These are phyloP conservation scores for Elsinoe ampelina DNA, from an alignment of 2,329 filamentous ascomycete genomes.

Conservation along the genomic window DNA sequence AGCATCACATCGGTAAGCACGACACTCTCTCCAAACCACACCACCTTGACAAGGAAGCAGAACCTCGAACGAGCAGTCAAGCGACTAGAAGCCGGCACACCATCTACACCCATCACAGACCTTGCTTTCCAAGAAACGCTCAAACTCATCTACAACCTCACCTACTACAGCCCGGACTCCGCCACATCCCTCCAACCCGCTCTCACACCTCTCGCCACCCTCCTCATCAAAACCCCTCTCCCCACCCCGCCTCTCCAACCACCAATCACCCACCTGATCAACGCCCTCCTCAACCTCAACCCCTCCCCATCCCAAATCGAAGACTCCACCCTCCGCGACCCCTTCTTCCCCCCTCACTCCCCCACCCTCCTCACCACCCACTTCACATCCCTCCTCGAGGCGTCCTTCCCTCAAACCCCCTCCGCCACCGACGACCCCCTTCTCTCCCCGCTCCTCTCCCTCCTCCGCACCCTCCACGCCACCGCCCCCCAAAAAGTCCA, in stretches of 20 bases:
- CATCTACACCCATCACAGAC: conserved; percentile 51
- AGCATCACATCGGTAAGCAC: conserved; percentile 47
- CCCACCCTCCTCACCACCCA: conserved; percentile 52
- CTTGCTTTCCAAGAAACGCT: conserved; percentile 76
- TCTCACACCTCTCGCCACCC: conserved; percentile 59
- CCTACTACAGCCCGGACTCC: conserved; percentile 60
- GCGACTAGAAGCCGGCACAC: not conserved
- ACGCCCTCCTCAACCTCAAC: conserved; percentile 72
- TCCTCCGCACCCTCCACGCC: conserved; percentile 58
- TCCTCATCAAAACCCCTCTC: conserved; percentile 55
- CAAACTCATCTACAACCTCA: conserved; percentile 84
- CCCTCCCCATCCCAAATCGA: conserved; percentile 31
- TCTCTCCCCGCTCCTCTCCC: conserved; percentile 55
- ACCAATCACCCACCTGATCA: conserved; percentile 63
- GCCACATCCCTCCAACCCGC: conserved; percentile 54
- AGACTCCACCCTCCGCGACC: conserved; percentile 24
- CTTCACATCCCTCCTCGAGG: conserved; percentile 61
- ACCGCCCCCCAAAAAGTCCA: conserved; percentile 57
- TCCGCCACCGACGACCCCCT: conserved; percentile 58
- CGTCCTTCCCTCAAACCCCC: conserved; percentile 55
- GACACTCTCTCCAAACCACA: not conserved
- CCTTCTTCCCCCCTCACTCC: conserved; percentile 57
- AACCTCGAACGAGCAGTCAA: conserved; percentile 8
- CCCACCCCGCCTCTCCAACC: conserved; percentile 60
- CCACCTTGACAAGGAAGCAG: not conserved